These are phyloP conservation scores for Boletellus ananas DNA, from an alignment of 768 basidiomycete genomes.

Conservation along the genomic window DNA sequence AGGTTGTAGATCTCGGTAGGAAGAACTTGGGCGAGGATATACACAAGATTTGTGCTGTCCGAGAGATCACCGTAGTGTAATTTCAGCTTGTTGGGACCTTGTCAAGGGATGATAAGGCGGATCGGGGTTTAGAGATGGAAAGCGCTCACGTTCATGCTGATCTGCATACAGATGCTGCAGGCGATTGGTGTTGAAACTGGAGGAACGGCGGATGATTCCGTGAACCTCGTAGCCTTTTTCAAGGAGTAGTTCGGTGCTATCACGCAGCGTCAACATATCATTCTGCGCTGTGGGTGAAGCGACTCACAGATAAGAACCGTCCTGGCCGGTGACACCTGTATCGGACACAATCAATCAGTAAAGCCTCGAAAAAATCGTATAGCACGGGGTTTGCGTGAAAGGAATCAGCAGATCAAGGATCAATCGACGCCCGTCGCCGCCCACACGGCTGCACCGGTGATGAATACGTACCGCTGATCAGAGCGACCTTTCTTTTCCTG, in stretches of 20 bases:
- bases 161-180: conserved; percentile 92
- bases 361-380: background rate
- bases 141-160: conserved; percentile 78
- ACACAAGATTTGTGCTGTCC: conserved; percentile 96
- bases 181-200: conserved; percentile 96
- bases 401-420: background rate
- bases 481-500: conserved; percentile 85
- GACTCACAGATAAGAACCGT: conserved; percentile 89
- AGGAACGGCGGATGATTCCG: conserved; percentile 94
- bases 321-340: conserved; percentile 91
- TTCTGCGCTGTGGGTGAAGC: background rate
- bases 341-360: conserved; percentile 9
- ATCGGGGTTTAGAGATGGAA: background rate
- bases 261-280: conserved; percentile 3
- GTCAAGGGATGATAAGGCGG: conserved; percentile 3
- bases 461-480: conserved; percentile 71
- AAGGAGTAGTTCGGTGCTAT: conserved; percentile 78
- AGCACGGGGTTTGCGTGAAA: background rate
- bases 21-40: conserved; percentile 91
- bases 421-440: background rate
- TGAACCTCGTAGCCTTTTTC: conserved; percentile 90
- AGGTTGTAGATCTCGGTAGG: conserved; percentile 98
- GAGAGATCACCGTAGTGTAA: conserved; percentile 90
- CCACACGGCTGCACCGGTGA: conserved; percentile 5
- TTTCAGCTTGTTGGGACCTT: conserved; percentile 74